These are phyloP conservation scores for Arthrobotrys entomopaga DNA, from an alignment of 2,329 filamentous ascomycete genomes.

Conservation along the genomic window DNA sequence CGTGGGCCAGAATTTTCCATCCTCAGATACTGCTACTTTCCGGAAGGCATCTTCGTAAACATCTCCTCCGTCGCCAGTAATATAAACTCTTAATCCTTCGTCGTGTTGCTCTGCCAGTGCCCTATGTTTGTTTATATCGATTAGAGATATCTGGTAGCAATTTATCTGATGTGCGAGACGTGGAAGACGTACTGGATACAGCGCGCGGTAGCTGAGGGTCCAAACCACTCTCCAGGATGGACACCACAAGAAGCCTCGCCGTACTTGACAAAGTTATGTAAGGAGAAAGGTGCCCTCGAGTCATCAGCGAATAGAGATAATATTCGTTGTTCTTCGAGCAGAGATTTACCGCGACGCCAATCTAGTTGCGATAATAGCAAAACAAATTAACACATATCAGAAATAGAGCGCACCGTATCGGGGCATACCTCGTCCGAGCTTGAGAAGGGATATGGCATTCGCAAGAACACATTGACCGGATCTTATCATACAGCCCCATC, in stretches of 20 bases:
- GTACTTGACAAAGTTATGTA: constrained; percentile 91
- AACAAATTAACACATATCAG: not conserved
- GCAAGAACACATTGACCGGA: constrained; percentile 93
- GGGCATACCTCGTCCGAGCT: constrained; percentile 77
- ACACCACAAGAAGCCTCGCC: constrained; percentile 89
- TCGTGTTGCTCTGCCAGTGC: constrained; percentile 76
- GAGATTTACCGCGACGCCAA: constrained; percentile 75
- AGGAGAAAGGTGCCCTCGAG: constrained; percentile 85
- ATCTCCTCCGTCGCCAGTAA: constrained; percentile 87
- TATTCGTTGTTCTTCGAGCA: constrained; percentile 74
- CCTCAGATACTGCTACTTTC: constrained; percentile 75
- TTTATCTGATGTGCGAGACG: not conserved
- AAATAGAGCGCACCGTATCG: too few species aligned
- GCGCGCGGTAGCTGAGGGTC: constrained; percentile 91
- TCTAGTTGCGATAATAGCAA: constrained; percentile 65
- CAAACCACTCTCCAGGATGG: constrained; percentile 97
- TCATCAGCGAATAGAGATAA: constrained; percentile 88
- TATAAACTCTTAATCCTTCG: constrained; percentile 79
- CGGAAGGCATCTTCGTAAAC: constrained; percentile 92
- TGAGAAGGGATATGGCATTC: constrained; percentile 78
- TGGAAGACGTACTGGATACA: constrained; percentile 81
- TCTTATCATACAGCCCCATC: constrained; percentile 99
- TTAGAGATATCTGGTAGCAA: constrained; percentile 18
- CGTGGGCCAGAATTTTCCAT: constrained; percentile 78
- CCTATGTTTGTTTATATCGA: constrained; percentile 64